Evolutionary conservation across 1,284 basidiomycete genomes (phyloP).

Genomic region (Tylopilus sp.): DNA sequence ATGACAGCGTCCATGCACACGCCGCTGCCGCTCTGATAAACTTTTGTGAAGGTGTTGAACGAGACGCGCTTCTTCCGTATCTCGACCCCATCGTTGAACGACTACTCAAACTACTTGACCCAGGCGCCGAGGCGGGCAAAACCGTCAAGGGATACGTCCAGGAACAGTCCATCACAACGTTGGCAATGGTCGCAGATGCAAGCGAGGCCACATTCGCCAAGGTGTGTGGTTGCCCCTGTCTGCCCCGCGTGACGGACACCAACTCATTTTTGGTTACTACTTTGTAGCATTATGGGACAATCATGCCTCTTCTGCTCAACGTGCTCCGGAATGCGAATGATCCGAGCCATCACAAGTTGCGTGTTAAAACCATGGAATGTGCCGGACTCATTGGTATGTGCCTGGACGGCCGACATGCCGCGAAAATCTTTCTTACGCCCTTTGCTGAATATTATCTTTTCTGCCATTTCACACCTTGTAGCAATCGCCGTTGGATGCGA

Average conservation of each 20-base stretch:
- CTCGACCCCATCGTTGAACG: conserved; percentile 74
- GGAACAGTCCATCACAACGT: conserved; percentile 78
- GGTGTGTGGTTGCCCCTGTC: conserved; percentile 30
- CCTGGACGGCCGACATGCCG: neutral
- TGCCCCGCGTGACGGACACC: neutral
- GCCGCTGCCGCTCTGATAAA: conserved; percentile 85
- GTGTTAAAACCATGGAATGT: conserved; percentile 84
- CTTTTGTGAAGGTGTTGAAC: conserved; percentile 79
- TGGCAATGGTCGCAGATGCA: conserved; percentile 82
- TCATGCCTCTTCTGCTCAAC: conserved; percentile 74
- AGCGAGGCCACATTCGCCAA: conserved; percentile 70
- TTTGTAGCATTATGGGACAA: conserved; percentile 63
- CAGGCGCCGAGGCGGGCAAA: conserved; percentile 36
- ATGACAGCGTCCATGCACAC: conserved; percentile 71
- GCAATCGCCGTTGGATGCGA: conserved; percentile 81
- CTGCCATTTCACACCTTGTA: conserved; percentile 25
- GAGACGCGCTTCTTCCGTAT: conserved; percentile 68
- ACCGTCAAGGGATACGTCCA: conserved; percentile 62
- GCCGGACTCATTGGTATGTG: conserved; percentile 70
- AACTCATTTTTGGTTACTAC: neutral
- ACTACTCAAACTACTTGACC: conserved; percentile 62
- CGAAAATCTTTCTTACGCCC: neutral
- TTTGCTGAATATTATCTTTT: neutral
- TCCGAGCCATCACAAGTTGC: conserved; percentile 60
- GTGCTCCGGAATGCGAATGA: conserved; percentile 68